Percentiles rank a stretch among this genome's conserved stretches.
Evolutionary conservation across 2,329 filamentous ascomycete species (phyloP).

Genomic region (Trichoderma guizhouense): DNA sequence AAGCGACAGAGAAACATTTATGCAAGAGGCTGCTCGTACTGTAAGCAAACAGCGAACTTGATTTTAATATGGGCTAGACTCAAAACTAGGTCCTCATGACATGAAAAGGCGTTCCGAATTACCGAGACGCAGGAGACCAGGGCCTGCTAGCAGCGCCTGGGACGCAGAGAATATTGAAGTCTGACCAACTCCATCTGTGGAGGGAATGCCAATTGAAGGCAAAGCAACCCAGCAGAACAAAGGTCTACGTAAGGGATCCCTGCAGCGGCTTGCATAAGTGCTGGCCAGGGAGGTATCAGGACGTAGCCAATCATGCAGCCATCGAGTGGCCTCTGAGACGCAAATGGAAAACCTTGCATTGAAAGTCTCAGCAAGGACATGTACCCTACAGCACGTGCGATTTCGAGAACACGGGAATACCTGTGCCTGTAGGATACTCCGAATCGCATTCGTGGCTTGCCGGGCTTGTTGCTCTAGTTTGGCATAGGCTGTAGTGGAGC

Average conservation of each 20-base stretch:
- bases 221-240: neutral
- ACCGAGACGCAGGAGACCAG: neutral
- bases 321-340: neutral
- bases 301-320: neutral
- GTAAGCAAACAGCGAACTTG: neutral
- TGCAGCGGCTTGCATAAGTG: slow-evolving; percentile 11
- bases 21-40: neutral
- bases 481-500: neutral
- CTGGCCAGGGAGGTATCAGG: neutral
- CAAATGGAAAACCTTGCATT: neutral
- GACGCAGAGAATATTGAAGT: neutral
- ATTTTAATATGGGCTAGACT: neutral
- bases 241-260: neutral
- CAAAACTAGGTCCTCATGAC: neutral
- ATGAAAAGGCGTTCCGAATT: neutral
- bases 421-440: neutral
- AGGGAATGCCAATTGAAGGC: neutral
- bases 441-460: neutral
- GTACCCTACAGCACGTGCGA: neutral
- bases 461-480: neutral
- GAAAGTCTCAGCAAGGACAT: neutral
- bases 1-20: neutral
- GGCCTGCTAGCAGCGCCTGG: neutral
- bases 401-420: neutral
- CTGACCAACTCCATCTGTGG: neutral